These are phyloP conservation scores for Ceratobasidium sp. DNA, from an alignment of 1,284 basidiomycete genomes.

Conservation along the genomic window DNA sequence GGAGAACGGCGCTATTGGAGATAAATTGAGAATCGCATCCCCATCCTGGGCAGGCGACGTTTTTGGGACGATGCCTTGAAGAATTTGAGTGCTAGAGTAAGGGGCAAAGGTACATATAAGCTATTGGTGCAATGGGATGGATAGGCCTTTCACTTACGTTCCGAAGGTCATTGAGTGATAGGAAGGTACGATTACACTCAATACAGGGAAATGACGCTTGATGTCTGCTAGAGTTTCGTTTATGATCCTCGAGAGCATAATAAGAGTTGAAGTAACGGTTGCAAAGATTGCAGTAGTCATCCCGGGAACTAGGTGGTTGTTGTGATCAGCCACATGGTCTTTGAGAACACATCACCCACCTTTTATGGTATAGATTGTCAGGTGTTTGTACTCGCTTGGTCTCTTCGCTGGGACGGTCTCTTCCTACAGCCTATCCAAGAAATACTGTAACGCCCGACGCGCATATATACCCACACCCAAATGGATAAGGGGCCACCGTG, in stretches of 20 bases:
- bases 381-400: too few species aligned
- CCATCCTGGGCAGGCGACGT: not conserved
- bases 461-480: too few species aligned
- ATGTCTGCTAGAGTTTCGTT: too few species aligned
- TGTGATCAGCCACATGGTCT: not conserved
- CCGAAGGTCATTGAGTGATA: not conserved
- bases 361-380: too few species aligned
- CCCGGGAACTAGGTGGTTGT: not conserved
- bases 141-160: not conserved
- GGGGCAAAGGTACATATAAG: not conserved
- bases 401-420: not conserved
- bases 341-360: not conserved
- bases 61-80: conserved; percentile 4
- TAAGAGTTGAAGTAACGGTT: conserved; percentile 1
- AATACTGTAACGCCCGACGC: too few species aligned
- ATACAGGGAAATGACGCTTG: too few species aligned
- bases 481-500: too few species aligned
- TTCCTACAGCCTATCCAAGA: too few species aligned
- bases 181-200: conserved; percentile 9
- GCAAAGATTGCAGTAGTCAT: not conserved
- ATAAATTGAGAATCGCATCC: conserved; percentile 17
- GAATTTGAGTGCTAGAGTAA: conserved; percentile 25
- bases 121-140: not conserved
- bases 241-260: too few species aligned
- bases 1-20: not conserved